These are phyloP conservation scores for Massariosphaeria phaeospora DNA, from an alignment of 495 filamentous ascomycete genomes.

Conservation along the genomic window DNA sequence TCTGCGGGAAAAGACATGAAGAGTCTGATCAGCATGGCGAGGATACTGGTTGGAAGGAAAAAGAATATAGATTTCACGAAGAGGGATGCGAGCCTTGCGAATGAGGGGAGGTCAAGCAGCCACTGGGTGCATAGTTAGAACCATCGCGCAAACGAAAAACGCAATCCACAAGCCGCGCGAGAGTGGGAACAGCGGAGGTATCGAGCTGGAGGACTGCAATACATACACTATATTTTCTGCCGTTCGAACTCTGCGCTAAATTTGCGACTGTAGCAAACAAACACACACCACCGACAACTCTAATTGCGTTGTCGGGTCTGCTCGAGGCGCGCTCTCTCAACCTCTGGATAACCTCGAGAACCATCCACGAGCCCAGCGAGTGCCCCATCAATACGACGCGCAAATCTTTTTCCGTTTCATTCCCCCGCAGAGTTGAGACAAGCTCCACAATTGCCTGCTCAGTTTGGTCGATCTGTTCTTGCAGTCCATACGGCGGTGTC, in stretches of 20 bases:
- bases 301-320: neutral
- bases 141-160: neutral
- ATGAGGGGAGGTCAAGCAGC: neutral
- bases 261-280: conserved; percentile 38
- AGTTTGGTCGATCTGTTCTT: conserved; percentile 57
- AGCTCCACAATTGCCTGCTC: conserved; percentile 39
- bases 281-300: conserved; percentile 33
- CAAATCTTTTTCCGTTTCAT: conserved; percentile 4
- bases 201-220: neutral
- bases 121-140: conserved; percentile 2
- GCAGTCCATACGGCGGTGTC: conserved; percentile 41
- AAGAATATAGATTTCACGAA: conserved; percentile 19
- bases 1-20: conserved; percentile 13
- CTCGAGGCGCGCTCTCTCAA: conserved; percentile 1
- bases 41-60: conserved; percentile 9
- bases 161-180: neutral
- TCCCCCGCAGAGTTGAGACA: neutral
- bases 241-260: conserved; percentile 33
- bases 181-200: neutral
- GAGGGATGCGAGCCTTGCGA: neutral
- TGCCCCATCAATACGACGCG: conserved; percentile 63
- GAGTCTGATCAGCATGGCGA: conserved; percentile 1
- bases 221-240: conserved; percentile 31
- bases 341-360: conserved; percentile 32
- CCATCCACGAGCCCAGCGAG: conserved; percentile 38